Percentiles rank a stretch among this genome's conserved stretches.
phyloP scores from a whole-genome alignment of 148 eudicot genomes.

The Persicaria tinctoria region DNA sequence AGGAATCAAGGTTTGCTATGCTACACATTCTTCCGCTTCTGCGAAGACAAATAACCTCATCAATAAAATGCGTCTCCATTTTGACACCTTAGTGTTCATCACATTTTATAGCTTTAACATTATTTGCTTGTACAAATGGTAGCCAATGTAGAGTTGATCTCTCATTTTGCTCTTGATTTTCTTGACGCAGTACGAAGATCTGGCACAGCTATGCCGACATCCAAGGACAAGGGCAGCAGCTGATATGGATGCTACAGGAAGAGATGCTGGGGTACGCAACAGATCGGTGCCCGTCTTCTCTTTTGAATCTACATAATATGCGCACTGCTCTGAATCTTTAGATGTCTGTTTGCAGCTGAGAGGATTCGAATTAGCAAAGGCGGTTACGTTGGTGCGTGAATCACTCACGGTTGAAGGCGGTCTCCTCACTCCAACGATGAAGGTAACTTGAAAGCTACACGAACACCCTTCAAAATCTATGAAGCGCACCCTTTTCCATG shows the following conservation, averaged over 20 bases:
- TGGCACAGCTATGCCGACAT: conserved; percentile 59
- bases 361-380: conserved; percentile 84
- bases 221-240: conserved; percentile 74
- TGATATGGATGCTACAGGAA: conserved; percentile 74
- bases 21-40: no score
- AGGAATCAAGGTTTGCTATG: conserved; percentile 58
- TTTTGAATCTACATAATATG: no score
- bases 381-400: conserved; percentile 74
- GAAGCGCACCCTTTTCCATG: no score
- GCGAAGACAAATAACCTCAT: no score
- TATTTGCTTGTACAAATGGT: no score
- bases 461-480: no score
- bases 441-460: conserved; percentile 27
- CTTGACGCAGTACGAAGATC: conserved; percentile 46
- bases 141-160: background rate
- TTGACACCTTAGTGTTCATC: no score
- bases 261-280: conserved; percentile 58
- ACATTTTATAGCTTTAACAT: no score
- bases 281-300: background rate
- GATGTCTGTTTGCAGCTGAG: conserved; percentile 31
- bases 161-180: background rate
- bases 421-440: conserved; percentile 86
- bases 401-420: conserved; percentile 81
- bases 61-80: background rate
- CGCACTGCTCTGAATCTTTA: background rate